These are phyloP conservation scores for Wickerhamiella pararugosa DNA, from an alignment of 1,139 yeast species.

Conservation along the genomic window DNA sequence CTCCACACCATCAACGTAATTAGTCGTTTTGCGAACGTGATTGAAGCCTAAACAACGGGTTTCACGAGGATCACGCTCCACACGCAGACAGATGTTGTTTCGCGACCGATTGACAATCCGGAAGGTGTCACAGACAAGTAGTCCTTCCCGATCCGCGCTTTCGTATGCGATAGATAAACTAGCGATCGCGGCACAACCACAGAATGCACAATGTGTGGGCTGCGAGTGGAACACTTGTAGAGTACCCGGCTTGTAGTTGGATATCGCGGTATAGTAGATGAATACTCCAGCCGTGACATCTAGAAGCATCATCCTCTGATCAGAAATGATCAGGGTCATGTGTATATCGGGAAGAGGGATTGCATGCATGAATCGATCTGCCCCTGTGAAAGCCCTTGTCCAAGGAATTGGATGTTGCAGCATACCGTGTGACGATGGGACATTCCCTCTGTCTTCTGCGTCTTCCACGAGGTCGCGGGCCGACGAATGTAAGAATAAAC, in stretches of 20 bases:
- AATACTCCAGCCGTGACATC: conserved; percentile 66
- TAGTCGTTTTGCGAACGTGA: conserved; percentile 54
- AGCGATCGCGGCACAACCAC: conserved; percentile 74
- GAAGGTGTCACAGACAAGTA: conserved; percentile 58
- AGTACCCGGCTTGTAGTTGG: conserved; percentile 44
- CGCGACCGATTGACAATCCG: conserved; percentile 61
- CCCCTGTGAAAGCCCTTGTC: conserved; percentile 1
- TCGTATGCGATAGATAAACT: conserved; percentile 60
- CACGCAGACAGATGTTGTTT: conserved; percentile 68
- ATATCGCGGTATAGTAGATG: conserved; percentile 41
- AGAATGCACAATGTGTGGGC: conserved; percentile 78
- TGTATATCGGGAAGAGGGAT: conserved; percentile 22
- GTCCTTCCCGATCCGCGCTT: conserved; percentile 36
- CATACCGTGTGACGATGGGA: background rate
- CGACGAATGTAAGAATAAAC: too few species aligned
- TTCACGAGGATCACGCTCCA: conserved; percentile 84
- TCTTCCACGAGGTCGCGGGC: too few species aligned
- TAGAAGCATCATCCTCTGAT: conserved; percentile 29
- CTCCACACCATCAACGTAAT: conserved; percentile 50
- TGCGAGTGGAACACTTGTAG: conserved; percentile 63
- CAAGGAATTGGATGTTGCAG: conserved; percentile 3
- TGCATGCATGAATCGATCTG: conserved; percentile 8
- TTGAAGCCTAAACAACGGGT: conserved; percentile 78
- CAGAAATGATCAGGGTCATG: conserved; percentile 19
- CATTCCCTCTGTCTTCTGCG: background rate